A percentile compares a stretch with the other conserved stretches of the same genome.
Evolutionary conservation across 371 early-diverging fungal species (phyloP).

Genomic region (Apophysomyces sp.): DNA sequence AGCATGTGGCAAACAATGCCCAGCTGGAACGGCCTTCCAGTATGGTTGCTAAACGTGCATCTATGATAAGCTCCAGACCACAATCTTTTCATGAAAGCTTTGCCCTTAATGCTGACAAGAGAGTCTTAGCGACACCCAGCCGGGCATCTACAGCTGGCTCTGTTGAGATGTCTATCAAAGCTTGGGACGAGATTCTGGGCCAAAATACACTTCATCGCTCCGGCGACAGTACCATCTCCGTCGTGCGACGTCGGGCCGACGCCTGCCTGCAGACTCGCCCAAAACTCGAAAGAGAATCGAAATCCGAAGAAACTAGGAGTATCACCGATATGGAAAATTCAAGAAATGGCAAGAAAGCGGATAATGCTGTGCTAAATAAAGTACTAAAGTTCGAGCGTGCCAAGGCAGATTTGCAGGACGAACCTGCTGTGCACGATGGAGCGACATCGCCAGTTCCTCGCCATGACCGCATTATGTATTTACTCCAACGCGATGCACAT

Average conservation of each 20-base stretch:
- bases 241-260: constrained; percentile 22
- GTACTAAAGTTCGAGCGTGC: constrained; percentile 47
- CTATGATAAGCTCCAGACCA: constrained; percentile 24
- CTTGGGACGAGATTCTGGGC: constrained; percentile 36
- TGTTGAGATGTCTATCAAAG: constrained; percentile 41
- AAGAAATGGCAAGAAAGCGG: no score
- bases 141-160: constrained; percentile 27
- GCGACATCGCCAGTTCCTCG: constrained; percentile 28
- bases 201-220: constrained; percentile 4
- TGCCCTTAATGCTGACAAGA: constrained; percentile 14
- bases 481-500: constrained; percentile 37
- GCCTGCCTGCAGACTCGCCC: not conserved
- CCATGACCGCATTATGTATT: constrained; percentile 37
- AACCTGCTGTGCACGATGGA: constrained; percentile 18
- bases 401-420: constrained; percentile 9
- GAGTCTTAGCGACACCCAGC: constrained; percentile 13
- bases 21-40: constrained; percentile 22
- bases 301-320: not conserved
- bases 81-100: constrained; percentile 40
- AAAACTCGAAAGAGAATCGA: not conserved
- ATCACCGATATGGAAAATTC: no score
- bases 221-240: not conserved
- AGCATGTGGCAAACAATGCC: not conserved
- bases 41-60: constrained; percentile 30
- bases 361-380: constrained; percentile 40